Conservation (phyloP, 2,329 filamentous ascomycete species). For the Lasiodiplodia citricola region DNA sequence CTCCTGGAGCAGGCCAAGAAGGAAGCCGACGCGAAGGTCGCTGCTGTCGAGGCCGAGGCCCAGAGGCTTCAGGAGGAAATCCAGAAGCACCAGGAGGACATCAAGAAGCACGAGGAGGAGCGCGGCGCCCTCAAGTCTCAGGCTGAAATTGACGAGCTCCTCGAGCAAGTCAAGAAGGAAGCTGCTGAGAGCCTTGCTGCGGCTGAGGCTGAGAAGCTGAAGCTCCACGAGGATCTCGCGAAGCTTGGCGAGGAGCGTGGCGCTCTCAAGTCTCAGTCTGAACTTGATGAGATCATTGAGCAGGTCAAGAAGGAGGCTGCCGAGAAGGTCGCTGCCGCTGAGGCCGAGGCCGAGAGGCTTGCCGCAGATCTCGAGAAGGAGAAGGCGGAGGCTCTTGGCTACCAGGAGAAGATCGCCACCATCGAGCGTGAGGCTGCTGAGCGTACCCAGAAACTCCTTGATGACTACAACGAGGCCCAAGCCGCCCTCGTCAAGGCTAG, state of each 20-base stretch:
- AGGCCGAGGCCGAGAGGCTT: conserved; percentile 14
- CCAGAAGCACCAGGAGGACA: conserved; percentile 4
- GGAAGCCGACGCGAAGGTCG: conserved; percentile 2
- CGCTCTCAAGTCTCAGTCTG: conserved; percentile 10
- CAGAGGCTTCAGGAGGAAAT: conserved; percentile 16
- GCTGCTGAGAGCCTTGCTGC: conserved; percentile 12
- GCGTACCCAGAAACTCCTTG: conserved; percentile 7
- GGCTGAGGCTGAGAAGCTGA: conserved; percentile 14
- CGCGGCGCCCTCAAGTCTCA: conserved; percentile 20
- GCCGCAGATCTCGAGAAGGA: conserved; percentile 10
- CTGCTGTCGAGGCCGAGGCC: conserved; percentile 12
- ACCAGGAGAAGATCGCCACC: conserved; percentile 16
- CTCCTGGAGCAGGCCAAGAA: conserved; percentile 8
- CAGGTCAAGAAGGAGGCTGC: conserved; percentile 17
- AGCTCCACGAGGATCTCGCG: conserved; percentile 5
- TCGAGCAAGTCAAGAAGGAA: conserved; percentile 10
- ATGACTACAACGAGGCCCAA: conserved; percentile 17
- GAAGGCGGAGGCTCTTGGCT: not conserved
- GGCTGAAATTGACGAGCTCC: conserved; percentile 8
- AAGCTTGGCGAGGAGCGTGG: conserved; percentile 14
- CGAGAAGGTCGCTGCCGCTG: conserved; percentile 22
- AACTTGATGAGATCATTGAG: conserved; percentile 17
- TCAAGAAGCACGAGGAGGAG: conserved; percentile 19
- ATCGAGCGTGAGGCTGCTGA: conserved; percentile 21
- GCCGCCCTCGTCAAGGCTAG: conserved; percentile 4